phyloP scores from a whole-genome alignment of 2,329 filamentous ascomycete species.

The Leptodontidium sp. region DNA sequence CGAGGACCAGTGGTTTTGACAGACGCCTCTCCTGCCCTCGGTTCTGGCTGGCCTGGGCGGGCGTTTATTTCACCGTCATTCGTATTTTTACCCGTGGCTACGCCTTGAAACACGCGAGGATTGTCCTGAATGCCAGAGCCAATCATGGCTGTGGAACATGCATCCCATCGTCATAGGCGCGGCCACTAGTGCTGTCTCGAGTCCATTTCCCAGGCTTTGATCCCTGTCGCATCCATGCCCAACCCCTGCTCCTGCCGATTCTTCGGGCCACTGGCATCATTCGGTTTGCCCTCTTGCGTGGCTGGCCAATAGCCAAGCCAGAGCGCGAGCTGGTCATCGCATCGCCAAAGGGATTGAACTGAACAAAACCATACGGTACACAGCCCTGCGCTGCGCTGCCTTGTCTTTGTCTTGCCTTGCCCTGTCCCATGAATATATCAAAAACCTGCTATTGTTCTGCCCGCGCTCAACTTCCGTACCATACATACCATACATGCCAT shows the following conservation, averaged over 20 bases:
- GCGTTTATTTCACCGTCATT: neutral
- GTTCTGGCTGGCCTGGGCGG: too few species aligned
- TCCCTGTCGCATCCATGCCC: neutral
- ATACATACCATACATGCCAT: too few species aligned
- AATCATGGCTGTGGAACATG: neutral
- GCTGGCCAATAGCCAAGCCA: slow-evolving; percentile 12
- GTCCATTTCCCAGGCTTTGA: slow-evolving; percentile 9
- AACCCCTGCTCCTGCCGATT: neutral
- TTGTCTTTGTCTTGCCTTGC: neutral
- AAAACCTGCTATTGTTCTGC: slow-evolving; percentile 14
- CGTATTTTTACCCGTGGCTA: slow-evolving; percentile 4
- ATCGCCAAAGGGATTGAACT: neutral
- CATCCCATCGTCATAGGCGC: slow-evolving; percentile 16
- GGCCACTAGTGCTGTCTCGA: slow-evolving; percentile 6
- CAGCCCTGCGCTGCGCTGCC: neutral
- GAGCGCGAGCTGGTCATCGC: neutral
- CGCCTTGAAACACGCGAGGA: slow-evolving; percentile 5
- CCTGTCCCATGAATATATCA: slow-evolving; percentile 15
- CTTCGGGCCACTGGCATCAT: slow-evolving; percentile 9
- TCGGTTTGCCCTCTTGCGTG: neutral
- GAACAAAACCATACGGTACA: neutral
- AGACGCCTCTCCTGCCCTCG: neutral
- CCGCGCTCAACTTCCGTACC: neutral
- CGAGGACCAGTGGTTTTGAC: slow-evolving; percentile 1
- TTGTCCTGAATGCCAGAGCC: slow-evolving; percentile 1